Evolutionary conservation across 495 filamentous ascomycete genomes (phyloP), one percentile per base, ranked within the genome.

Genomic region (Xylaria curta): DNA sequence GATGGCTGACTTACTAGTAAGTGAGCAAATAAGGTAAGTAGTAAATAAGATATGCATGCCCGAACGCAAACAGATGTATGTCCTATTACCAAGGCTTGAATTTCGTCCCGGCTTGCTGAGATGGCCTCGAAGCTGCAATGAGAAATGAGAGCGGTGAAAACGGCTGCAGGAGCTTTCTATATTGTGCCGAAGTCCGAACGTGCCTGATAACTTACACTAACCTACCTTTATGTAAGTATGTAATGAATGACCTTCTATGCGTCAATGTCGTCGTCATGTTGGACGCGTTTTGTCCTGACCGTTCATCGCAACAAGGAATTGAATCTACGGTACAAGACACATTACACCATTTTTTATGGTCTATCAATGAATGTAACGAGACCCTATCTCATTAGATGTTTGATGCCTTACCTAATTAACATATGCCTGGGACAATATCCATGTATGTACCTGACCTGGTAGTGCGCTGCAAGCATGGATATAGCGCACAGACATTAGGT

Each of bases 381-480:
- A 60, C 58, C 33, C 31, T 13, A 40, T 17, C 58, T 38, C 31
- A 61, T 13, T 13, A 24, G 36, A 26, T 40, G 17, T 40, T 61
- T 60, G 33, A 38, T 60, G 31, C 58, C 58, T 60, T 42, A 61
- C 31, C 59, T 40, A 61, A 61, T 61, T 38, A 24, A 61, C 36
- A 61, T 61, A 2, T 40, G 33, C 33, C 33, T 36, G 6, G 33
- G 33, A 36, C 33, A n/a, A n/a, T n/a, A n/a, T n/a, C n/a, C n/a
- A n/a, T n/a, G n/a, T 36, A 36, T 36, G 33, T 36, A 38, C 36
- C 36, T 38, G 19, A 4, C 9, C 12, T 12, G 12, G 40, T 42
- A 49, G 46, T n/a, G 46, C 46, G 8, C 46, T 21, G 19, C 19
- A n/a, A 53, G 31, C 54, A 58, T 33, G 28, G 54, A 4, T 58